phyloP scores from a whole-genome alignment of 257 asterid genomes.

The Leonotis leonurus region DNA sequence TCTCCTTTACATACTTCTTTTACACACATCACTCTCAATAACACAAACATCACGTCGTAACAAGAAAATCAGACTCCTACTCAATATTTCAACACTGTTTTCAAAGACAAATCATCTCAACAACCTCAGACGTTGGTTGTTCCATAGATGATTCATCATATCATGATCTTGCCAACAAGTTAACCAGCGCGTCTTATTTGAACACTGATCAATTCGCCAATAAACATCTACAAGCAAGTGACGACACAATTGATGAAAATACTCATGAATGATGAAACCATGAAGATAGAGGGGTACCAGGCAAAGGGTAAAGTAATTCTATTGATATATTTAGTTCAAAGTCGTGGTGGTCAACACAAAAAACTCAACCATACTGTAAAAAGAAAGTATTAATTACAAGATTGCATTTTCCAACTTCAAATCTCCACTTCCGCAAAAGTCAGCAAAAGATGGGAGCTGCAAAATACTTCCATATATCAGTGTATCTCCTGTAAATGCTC shows the following conservation, averaged over 20 bases:
- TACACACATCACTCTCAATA: background rate
- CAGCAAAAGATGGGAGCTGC: background rate
- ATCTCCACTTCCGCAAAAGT: background rate
- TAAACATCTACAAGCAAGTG: background rate
- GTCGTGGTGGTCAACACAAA: background rate
- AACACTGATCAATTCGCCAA: background rate
- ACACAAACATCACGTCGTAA: too few species aligned
- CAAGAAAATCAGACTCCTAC: background rate
- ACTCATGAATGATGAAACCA: too few species aligned
- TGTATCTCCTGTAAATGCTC: background rate
- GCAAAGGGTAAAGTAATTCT: background rate
- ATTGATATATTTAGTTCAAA: background rate
- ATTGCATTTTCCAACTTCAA: background rate
- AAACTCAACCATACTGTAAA: background rate
- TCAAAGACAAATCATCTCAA: background rate
- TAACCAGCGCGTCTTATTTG: background rate
- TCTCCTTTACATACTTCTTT: background rate
- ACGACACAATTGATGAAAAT: background rate
- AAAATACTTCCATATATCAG: background rate
- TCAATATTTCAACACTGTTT: background rate
- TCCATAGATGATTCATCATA: background rate
- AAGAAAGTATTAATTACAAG: background rate
- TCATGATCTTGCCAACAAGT: background rate
- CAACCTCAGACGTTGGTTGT: background rate
- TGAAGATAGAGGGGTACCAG: background rate